Conservation (phyloP, 1,139 yeast species). For the Pichia terricola region DNA sequence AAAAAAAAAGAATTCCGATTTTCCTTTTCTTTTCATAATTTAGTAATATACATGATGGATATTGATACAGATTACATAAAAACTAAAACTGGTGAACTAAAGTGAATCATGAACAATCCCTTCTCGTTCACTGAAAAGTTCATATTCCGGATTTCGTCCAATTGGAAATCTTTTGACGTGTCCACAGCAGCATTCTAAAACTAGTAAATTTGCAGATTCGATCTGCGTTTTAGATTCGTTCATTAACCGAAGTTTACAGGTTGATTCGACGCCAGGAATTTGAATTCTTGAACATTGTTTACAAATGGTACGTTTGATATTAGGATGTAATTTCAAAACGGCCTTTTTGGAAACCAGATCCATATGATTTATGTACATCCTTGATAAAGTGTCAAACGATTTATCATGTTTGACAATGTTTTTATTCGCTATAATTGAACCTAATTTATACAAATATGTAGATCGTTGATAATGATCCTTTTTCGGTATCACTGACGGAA, state of each 20-base stretch:
- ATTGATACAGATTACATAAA: too few species aligned
- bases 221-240: conserved; percentile 22
- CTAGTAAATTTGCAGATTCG: conserved; percentile 25
- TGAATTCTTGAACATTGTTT: conserved; percentile 44
- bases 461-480: conserved; percentile 52
- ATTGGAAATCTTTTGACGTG: conserved; percentile 29
- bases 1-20: neutral
- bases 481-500: conserved; percentile 34
- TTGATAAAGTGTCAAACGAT: conserved; percentile 31
- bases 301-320: conserved; percentile 51
- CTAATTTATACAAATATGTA: conserved; percentile 46
- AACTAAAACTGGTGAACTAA: too few species aligned
- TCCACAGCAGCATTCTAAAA: conserved; percentile 31
- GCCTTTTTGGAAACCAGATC: conserved; percentile 51
- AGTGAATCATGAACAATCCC: neutral
- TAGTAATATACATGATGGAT: too few species aligned
- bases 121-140: conserved; percentile 23
- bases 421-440: conserved; percentile 24
- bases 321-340: conserved; percentile 53
- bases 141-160: conserved; percentile 28
- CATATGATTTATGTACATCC: conserved; percentile 39
- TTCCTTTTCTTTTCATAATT: neutral
- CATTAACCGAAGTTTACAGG: conserved; percentile 27
- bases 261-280: conserved; percentile 33
- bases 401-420: neutral